Conservation (phyloP, 345 rosid genomes). For the Acer saccharum region DNA sequence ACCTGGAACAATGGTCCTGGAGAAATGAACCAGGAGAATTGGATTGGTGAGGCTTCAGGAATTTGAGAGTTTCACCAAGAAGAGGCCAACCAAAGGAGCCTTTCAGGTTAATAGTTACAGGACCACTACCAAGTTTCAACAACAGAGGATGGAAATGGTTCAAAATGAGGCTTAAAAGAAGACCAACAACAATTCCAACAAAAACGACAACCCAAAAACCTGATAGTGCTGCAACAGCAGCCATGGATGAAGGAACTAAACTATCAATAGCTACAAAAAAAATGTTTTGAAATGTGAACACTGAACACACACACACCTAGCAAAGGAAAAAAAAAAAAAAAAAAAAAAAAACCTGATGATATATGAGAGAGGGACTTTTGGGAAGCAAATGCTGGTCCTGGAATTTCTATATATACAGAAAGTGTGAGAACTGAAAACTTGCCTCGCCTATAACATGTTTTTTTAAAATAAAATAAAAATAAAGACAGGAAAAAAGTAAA, state of each 20-base stretch:
- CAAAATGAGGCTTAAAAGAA: constrained; percentile 26
- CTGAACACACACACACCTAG: background rate
- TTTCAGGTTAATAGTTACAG: constrained; percentile 16
- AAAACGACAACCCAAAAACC: constrained; percentile 31
- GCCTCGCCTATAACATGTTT: too few species aligned
- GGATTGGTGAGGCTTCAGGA: constrained; percentile 53
- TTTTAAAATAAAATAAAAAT: too few species aligned
- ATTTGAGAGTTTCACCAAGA: constrained; percentile 57
- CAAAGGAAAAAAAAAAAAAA: background rate
- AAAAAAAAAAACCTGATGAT: background rate
- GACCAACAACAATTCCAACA: constrained; percentile 18
- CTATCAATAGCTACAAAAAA: background rate
- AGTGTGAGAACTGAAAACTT: background rate
- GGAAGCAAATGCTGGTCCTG: constrained; percentile 13
- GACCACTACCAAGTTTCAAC: constrained; percentile 25
- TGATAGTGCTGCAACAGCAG: background rate
- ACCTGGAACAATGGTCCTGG: constrained; percentile 49
- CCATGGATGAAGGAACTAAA: constrained; percentile 21
- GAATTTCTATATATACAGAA: constrained; percentile 27
- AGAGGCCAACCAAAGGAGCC: constrained; percentile 68
- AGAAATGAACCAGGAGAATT: constrained; percentile 51
- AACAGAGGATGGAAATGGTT: constrained; percentile 42
- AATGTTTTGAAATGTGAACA: background rate
- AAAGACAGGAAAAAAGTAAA: constrained; percentile 1
- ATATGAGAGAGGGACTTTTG: background rate